phyloP scores from a whole-genome alignment of 768 basidiomycete species.

The Postia placenta region DNA sequence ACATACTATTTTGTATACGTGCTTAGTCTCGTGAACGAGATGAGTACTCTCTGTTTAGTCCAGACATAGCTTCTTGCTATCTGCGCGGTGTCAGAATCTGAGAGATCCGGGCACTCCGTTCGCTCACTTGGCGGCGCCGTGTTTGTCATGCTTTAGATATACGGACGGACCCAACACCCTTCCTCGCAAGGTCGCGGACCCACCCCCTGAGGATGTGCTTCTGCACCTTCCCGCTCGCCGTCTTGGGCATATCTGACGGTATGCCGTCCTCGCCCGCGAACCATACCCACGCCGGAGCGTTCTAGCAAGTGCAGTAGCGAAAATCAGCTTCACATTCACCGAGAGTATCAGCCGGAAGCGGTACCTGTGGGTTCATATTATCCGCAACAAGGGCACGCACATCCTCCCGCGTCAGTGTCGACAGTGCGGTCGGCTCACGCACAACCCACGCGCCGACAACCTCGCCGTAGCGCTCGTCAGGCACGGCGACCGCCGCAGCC shows the following conservation, averaged over 20 bases:
- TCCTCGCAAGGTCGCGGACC: constrained; percentile 50
- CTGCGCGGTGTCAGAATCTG: no score
- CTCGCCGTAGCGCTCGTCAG: constrained; percentile 64
- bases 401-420: constrained; percentile 32
- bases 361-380: constrained; percentile 76
- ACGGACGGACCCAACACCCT: constrained; percentile 35
- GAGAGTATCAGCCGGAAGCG: constrained; percentile 9
- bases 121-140: no score
- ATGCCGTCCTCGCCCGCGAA: constrained; percentile 64
- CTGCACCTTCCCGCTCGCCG: constrained; percentile 83
- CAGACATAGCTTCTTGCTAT: no score
- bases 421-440: constrained; percentile 30
- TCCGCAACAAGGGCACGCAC: constrained; percentile 48
- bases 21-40: no score
- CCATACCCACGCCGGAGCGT: constrained; percentile 80
- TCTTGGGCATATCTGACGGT: constrained; percentile 65
- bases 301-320: constrained; percentile 40
- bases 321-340: no score
- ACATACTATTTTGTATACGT: no score
- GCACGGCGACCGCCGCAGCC: constrained; percentile 69
- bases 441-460: constrained; percentile 79
- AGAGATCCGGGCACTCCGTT: no score
- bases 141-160: no score
- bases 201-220: constrained; percentile 72
- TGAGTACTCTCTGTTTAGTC: no score